Conservation (phyloP, 2,329 filamentous ascomycete genomes). For the Colletotrichum endophyticum region DNA sequence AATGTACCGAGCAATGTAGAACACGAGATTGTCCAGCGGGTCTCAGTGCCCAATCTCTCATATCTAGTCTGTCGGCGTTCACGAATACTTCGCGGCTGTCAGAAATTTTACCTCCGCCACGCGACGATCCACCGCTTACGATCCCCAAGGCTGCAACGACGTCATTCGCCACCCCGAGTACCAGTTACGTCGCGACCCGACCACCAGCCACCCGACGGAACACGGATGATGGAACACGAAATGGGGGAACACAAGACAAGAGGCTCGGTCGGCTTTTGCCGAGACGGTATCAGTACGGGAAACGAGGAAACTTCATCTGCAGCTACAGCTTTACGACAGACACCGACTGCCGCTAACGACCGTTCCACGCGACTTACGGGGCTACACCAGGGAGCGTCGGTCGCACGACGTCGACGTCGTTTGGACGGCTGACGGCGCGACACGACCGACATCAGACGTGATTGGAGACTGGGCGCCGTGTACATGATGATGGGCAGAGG, state of each 20-base stretch:
- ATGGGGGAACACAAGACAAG: background rate
- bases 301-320: background rate
- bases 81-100: background rate
- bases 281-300: background rate
- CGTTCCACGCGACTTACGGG: background rate
- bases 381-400: background rate
- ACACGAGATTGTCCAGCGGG: background rate
- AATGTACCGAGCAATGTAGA: background rate
- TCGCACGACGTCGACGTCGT: background rate
- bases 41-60: background rate
- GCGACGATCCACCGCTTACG: background rate
- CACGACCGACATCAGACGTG: background rate
- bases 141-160: background rate
- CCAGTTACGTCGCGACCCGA: background rate
- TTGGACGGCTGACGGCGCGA: background rate
- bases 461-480: background rate
- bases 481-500: background rate
- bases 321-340: background rate
- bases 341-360: background rate
- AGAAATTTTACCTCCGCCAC: background rate
- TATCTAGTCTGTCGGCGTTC: background rate
- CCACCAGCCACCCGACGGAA: background rate
- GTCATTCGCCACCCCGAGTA: conserved; percentile 13
- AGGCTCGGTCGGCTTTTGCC: background rate
- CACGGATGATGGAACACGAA: background rate